Percentiles rank a stretch among this genome's conserved stretches.
phyloP scores from a whole-genome alignment of 345 rosid genomes.

The thale cress (Arabidopsis thaliana) region TAIR10.1 NC_003075.7:8320001-8320500 shows the following conservation, averaged over 20 bases:
- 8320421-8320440: not conserved
- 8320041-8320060: conserved; percentile 44
- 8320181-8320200: not conserved
- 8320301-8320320: conserved; percentile 12
- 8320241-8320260: conserved; percentile 13
- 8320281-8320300: conserved; percentile 17
- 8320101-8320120: not conserved
- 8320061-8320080: conserved; percentile 45
- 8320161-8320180: not conserved
- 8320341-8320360: not conserved
- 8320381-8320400: conserved; percentile 7
- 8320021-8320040: conserved; percentile 43
- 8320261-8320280: conserved; percentile 13
- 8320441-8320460: conserved; percentile 23
- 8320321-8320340: not conserved
- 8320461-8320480: conserved; percentile 22
- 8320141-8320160: not conserved
- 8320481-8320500: conserved; percentile 28
- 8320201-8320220: conserved; percentile 2
- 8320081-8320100: conserved; percentile 38
- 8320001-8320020: conserved; percentile 28
- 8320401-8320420: not conserved
- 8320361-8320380: conserved; percentile 9
- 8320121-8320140: not conserved
- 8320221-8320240: not conserved